phyloP scores from a whole-genome alignment of 495 filamentous ascomycete species.

The Aspergillus affinis region DNA sequence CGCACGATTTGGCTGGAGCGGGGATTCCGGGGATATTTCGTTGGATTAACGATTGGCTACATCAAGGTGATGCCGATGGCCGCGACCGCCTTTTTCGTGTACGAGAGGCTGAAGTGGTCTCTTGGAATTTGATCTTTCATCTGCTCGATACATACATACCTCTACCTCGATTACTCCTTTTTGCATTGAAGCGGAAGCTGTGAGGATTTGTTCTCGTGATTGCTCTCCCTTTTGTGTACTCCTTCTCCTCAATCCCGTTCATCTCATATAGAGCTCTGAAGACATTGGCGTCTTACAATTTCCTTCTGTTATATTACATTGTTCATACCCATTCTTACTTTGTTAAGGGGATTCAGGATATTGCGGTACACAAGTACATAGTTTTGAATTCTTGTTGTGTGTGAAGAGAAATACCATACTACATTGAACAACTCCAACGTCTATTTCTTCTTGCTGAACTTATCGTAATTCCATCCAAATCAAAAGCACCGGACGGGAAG shows the following conservation, averaged over 20 bases:
- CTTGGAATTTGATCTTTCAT: constrained; percentile 61
- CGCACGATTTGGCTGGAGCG: constrained; percentile 68
- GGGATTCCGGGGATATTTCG: constrained; percentile 83
- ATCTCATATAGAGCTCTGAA: constrained; percentile 3
- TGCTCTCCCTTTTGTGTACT: not conserved
- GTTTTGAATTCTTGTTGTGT: constrained; percentile 14
- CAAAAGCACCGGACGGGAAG: too few relatives aligned
- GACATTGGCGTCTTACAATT: constrained; percentile 13
- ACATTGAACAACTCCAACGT: not conserved
- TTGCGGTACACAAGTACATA: constrained; percentile 17
- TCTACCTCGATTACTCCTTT: not conserved
- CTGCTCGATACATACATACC: not conserved
- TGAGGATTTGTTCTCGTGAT: not conserved
- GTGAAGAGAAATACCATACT: constrained; percentile 2
- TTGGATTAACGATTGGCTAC: constrained; percentile 92
- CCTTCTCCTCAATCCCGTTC: too few relatives aligned
- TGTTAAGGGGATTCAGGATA: constrained; percentile 7
- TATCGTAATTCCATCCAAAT: too few relatives aligned
- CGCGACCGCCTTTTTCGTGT: constrained; percentile 74
- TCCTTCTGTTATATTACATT: constrained; percentile 3
- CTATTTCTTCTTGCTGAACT: not conserved
- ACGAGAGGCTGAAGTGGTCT: constrained; percentile 76
- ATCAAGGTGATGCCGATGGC: constrained; percentile 90
- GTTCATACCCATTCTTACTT: constrained; percentile 25
- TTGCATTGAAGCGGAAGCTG: not conserved